Percentiles rank a stretch among this genome's conserved stretches.
These are phyloP conservation scores for Fusarium oxysporum DNA, from an alignment of 2,329 filamentous ascomycete genomes.

Conservation along the genomic window DNA sequence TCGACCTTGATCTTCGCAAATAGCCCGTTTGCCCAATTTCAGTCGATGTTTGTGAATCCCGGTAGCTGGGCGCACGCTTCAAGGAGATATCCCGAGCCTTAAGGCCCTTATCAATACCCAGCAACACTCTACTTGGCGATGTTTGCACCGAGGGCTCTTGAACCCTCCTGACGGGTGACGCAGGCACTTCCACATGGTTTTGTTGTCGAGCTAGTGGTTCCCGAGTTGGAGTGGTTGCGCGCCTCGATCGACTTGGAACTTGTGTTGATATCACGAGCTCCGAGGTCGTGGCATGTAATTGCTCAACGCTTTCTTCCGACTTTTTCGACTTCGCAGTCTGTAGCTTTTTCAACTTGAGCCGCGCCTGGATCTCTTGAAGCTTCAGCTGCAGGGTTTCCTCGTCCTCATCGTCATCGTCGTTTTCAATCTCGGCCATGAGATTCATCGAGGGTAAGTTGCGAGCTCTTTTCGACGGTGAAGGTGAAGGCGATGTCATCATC, in stretches of 20 bases:
- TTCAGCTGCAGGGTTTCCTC: conserved; percentile 91
- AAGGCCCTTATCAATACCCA: conserved; percentile 92
- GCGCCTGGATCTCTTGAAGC: conserved; percentile 88
- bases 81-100: conserved; percentile 85
- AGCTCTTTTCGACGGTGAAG: conserved; percentile 64
- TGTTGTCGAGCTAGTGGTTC: conserved; percentile 43
- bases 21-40: conserved; percentile 49
- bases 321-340: conserved; percentile 65
- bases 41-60: conserved; percentile 39
- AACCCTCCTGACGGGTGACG: conserved; percentile 74
- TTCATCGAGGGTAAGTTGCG: conserved; percentile 46
- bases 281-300: conserved; percentile 31
- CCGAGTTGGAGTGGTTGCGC: conserved; percentile 46
- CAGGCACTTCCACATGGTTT: conserved; percentile 76
- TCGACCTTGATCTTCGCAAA: conserved; percentile 58
- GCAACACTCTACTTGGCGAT: conserved; percentile 81
- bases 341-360: conserved; percentile 86
- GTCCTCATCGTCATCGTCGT: conserved; percentile 77
- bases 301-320: conserved; percentile 33
- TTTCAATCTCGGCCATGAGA: conserved; percentile 51
- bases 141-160: conserved; percentile 65
- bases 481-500: conserved; percentile 74
- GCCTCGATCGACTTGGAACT: conserved; percentile 34
- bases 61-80: conserved; percentile 73
- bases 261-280: conserved; percentile 41